A percentile compares a stretch with the other conserved stretches of the same genome.
Evolutionary conservation across 1,139 yeast species (phyloP).

Genomic region (Sugiyamaella castrensis): DNA sequence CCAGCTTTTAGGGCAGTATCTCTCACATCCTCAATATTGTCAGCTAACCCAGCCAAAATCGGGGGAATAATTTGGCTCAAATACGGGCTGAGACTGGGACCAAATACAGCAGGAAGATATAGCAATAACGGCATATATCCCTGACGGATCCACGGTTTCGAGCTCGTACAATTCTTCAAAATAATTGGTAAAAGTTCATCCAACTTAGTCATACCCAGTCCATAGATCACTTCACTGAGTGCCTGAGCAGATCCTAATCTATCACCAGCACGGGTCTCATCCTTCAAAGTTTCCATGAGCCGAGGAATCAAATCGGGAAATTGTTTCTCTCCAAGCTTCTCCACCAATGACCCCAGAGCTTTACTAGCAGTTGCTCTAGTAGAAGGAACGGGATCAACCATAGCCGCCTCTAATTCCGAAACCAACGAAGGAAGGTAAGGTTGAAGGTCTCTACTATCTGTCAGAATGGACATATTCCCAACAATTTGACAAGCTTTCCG

Average conservation of each 20-base stretch:
- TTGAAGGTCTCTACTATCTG: conserved; percentile 77
- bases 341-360: conserved; percentile 94
- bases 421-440: conserved; percentile 80
- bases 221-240: conserved; percentile 86
- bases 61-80: conserved; percentile 84
- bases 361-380: conserved; percentile 97
- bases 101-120: conserved; percentile 92
- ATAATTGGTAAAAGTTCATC: conserved; percentile 86
- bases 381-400: conserved; percentile 98
- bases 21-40: conserved; percentile 78
- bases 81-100: conserved; percentile 87
- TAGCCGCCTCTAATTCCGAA: conserved; percentile 81
- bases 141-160: conserved; percentile 73
- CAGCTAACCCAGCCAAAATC: conserved; percentile 87
- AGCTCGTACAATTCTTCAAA: conserved; percentile 64
- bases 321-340: conserved; percentile 90
- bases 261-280: conserved; percentile 82
- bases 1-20: conserved; percentile 93
- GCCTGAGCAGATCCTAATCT: conserved; percentile 98
- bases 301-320: conserved; percentile 92
- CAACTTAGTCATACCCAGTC: conserved; percentile 80
- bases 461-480: conserved; percentile 96
- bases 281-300: conserved; percentile 70
- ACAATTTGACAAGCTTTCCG: conserved; percentile 96
- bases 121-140: conserved; percentile 90